Evolutionary conservation across 179 eudicot genomes (phyloP).

Genomic region (Sideroxylon spinosum): DNA sequence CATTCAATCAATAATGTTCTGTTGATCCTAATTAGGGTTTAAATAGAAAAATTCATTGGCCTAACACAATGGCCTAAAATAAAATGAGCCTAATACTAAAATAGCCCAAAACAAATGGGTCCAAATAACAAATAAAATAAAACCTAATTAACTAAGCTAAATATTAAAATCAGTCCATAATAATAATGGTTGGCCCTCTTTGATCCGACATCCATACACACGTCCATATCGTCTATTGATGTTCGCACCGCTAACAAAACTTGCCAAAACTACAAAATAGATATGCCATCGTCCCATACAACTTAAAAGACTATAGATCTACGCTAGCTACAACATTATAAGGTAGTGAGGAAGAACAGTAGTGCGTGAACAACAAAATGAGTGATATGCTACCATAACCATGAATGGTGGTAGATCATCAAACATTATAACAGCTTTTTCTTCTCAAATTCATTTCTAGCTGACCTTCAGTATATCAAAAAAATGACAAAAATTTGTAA

Average conservation of each 20-base stretch:
- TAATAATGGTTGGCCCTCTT: too few relatives aligned
- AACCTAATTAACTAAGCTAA: too few relatives aligned
- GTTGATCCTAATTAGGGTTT: too few relatives aligned
- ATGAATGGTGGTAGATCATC: not conserved
- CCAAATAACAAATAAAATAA: too few relatives aligned
- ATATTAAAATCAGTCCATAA: too few relatives aligned
- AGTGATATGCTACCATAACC: not conserved
- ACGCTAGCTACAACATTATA: not conserved
- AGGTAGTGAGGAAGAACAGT: not conserved
- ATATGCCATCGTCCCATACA: not conserved
- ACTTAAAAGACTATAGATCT: not conserved
- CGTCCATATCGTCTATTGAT: too few relatives aligned
- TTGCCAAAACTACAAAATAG: not conserved
- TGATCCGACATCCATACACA: too few relatives aligned
- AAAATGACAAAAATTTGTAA: not conserved
- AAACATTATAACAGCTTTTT: slow-evolving; percentile 1
- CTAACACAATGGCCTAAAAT: too few relatives aligned
- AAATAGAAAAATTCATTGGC: too few relatives aligned
- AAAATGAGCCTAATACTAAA: too few relatives aligned
- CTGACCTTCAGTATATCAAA: not conserved
- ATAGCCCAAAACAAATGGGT: too few relatives aligned
- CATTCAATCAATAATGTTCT: too few relatives aligned
- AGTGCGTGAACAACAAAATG: not conserved
- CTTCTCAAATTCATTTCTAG: not conserved
- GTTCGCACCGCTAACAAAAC: not conserved